These are phyloP conservation scores for Coemansia asiatica DNA, from an alignment of 192 early-diverging fungal species.

Conservation along the genomic window DNA sequence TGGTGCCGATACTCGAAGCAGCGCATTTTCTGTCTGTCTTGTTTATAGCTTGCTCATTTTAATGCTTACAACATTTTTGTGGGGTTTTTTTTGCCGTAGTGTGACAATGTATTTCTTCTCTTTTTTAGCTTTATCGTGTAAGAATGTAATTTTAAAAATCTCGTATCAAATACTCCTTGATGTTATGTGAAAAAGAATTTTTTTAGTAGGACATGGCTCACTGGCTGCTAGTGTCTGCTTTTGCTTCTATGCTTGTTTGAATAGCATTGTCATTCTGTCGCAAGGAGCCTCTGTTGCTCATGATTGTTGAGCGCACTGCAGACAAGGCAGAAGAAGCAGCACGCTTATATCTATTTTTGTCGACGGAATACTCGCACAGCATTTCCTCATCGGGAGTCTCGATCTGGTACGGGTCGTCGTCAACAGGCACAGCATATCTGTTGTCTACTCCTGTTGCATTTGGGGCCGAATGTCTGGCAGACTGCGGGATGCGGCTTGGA, in stretches of 20 bases:
- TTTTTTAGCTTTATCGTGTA: no score
- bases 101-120: no score
- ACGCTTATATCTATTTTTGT: no score
- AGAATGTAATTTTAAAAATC: no score
- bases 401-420: constrained; percentile 41
- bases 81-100: no score
- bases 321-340: neutral
- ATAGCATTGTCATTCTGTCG: neutral
- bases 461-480: neutral
- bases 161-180: no score
- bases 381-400: constrained; percentile 7
- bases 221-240: neutral
- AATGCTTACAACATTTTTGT: no score
- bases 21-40: no score
- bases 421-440: constrained; percentile 29
- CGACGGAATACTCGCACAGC: neutral
- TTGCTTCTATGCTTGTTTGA: neutral
- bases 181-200: no score
- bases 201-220: no score
- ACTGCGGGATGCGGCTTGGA: constrained; percentile 38
- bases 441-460: neutral
- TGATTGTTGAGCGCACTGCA: neutral
- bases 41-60: no score
- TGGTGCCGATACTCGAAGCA: no score
- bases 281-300: neutral